A percentile compares a stretch with the other conserved stretches of the same genome.
Evolutionary conservation across 768 basidiomycete species (phyloP).

Genomic region (Megacollybia marginata): DNA sequence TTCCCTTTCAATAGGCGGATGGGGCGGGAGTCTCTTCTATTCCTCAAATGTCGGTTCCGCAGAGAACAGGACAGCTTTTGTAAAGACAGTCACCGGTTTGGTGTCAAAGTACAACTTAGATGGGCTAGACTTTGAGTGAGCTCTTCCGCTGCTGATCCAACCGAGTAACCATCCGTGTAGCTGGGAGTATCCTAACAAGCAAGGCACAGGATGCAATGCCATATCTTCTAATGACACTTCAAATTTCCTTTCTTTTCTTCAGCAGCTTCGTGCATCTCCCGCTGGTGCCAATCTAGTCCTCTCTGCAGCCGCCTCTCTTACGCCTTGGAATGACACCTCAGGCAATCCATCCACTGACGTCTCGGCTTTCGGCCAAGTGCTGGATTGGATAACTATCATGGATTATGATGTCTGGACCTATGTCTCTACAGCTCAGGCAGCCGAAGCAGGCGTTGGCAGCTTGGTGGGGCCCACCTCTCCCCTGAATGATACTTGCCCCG

Average conservation of each 20-base stretch:
- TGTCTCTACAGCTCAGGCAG: background rate
- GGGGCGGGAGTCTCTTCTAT: slow-evolving; percentile 57
- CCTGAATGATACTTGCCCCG: slow-evolving; percentile 68
- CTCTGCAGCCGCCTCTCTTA: slow-evolving; percentile 34
- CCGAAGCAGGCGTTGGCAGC: too few species aligned
- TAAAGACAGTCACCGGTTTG: slow-evolving; percentile 46
- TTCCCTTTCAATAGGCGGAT: slow-evolving; percentile 60
- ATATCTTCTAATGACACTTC: slow-evolving; percentile 44
- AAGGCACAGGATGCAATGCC: slow-evolving; percentile 66
- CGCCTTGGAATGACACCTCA: slow-evolving; percentile 37
- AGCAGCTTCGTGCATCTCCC: slow-evolving; percentile 51
- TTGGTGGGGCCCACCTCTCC: slow-evolving; percentile 80
- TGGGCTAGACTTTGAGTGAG: slow-evolving; percentile 41
- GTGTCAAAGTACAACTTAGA: slow-evolving; percentile 44
- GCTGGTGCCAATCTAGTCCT: slow-evolving; percentile 49
- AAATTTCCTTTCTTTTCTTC: slow-evolving; percentile 75
- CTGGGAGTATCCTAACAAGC: slow-evolving; percentile 77
- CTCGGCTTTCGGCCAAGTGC: slow-evolving; percentile 58
- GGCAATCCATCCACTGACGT: slow-evolving; percentile 64
- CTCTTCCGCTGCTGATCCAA: background rate
- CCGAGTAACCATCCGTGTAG: slow-evolving; percentile 19
- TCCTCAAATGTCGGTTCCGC: slow-evolving; percentile 53
- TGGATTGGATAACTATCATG: slow-evolving; percentile 49
- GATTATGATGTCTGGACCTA: slow-evolving; percentile 41
- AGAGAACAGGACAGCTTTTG: slow-evolving; percentile 54